Evolutionary conservation across 2,329 filamentous ascomycete genomes (phyloP).

Genomic region (Aspergillus fumigatus): DNA sequence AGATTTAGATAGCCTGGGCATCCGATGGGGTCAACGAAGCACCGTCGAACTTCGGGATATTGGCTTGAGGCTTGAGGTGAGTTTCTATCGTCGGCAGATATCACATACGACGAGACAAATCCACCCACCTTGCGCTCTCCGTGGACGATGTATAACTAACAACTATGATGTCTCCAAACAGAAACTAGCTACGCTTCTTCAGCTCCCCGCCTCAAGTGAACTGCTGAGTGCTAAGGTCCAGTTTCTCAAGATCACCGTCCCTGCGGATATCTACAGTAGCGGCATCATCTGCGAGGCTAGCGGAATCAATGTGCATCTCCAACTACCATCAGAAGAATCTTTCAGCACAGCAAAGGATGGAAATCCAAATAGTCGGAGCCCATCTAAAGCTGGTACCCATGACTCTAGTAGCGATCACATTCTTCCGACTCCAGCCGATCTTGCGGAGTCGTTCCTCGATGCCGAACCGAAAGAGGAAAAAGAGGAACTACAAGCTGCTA

Average conservation of each 20-base stretch:
- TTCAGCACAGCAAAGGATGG: constrained; percentile 27
- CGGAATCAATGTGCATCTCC: constrained; percentile 68
- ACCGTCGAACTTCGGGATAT: constrained; percentile 85
- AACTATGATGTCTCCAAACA: constrained; percentile 34
- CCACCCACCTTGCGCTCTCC: neutral
- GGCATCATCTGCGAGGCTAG: constrained; percentile 78
- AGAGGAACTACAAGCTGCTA: constrained; percentile 53
- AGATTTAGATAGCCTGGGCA: constrained; percentile 79
- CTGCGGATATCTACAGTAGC: constrained; percentile 81
- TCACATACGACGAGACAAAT: neutral
- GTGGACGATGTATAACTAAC: constrained; percentile 19
- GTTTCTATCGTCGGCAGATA: constrained; percentile 17
- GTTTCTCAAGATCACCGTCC: constrained; percentile 73
- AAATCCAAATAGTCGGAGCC: constrained; percentile 15
- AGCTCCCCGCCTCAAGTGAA: constrained; percentile 67
- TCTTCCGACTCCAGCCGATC: constrained; percentile 54
- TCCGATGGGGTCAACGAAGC: constrained; percentile 75
- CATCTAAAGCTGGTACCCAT: constrained; percentile 17
- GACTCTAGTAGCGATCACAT: constrained; percentile 24
- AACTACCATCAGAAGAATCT: constrained; percentile 45
- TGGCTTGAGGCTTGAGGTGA: constrained; percentile 70
- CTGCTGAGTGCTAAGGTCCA: constrained; percentile 71
- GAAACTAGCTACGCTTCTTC: constrained; percentile 73
- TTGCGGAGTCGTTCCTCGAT: constrained; percentile 58
- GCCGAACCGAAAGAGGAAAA: constrained; percentile 55